phyloP scores from a whole-genome alignment of 208 protist genomes.

The Acanthamoeba culbertsoni region DNA sequence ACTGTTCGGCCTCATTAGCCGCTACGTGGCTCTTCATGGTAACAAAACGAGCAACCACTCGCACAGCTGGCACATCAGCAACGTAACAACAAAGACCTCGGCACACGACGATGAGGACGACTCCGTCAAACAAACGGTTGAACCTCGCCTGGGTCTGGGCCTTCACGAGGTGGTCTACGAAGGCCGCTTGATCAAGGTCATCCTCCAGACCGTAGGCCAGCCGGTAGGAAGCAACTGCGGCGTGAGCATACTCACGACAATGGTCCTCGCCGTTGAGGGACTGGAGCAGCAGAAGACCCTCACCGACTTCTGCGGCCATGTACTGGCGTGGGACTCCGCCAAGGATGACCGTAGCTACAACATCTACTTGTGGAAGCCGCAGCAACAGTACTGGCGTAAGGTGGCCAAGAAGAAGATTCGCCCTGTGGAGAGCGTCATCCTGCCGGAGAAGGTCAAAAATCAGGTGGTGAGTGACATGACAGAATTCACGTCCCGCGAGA shows the following conservation, averaged over 20 bases:
- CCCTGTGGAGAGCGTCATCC: slow-evolving; percentile 39
- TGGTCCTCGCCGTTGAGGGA: neutral
- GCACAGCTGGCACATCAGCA: neutral
- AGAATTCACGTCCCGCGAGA: slow-evolving; percentile 29
- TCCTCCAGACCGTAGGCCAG: neutral
- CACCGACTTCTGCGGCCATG: neutral
- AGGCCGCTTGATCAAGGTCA: neutral
- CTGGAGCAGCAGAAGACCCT: neutral
- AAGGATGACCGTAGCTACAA: neutral
- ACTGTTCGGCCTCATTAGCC: neutral
- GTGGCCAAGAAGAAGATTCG: neutral
- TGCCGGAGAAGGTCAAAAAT: neutral
- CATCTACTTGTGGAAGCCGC: slow-evolving; percentile 30
- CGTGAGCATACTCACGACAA: neutral
- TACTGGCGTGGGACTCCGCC: neutral
- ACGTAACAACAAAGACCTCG: neutral
- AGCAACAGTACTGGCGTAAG: neutral
- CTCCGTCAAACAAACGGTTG: neutral
- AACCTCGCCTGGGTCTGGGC: neutral
- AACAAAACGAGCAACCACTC: neutral
- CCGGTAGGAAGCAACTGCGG: neutral
- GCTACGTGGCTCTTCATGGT: neutral
- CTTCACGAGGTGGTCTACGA: neutral
- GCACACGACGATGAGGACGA: neutral
- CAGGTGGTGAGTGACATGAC: neutral